Percentiles rank a stretch among this genome's conserved stretches.
These are phyloP conservation scores for Stephanodiscus minutulus DNA, from an alignment of 108 stramenopile species.

Conservation along the genomic window DNA sequence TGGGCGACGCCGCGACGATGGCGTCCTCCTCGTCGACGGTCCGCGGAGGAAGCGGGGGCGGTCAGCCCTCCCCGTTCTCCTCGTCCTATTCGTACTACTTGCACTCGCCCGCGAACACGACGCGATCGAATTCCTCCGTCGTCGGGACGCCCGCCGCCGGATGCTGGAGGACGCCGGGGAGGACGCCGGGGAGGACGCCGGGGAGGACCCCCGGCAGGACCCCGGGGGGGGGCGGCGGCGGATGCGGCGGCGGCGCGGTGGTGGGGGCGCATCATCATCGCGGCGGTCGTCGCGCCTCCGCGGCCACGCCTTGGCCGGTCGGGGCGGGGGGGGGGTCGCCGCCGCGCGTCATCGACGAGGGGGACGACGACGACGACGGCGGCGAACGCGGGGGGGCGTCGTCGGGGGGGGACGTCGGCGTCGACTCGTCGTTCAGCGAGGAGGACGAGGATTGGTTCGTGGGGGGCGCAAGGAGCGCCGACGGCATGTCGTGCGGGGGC, in stretches of 20 bases:
- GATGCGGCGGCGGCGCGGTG: no score
- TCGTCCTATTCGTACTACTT: neutral
- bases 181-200: conserved; percentile 1
- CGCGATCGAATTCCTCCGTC: neutral
- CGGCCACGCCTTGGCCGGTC: no score
- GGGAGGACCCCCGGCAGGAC: neutral
- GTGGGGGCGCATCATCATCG: neutral
- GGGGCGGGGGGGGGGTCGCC: no score
- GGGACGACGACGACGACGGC: no score
- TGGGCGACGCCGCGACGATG: conserved; percentile 59
- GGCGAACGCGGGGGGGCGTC: no score
- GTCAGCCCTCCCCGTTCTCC: conserved; percentile 3
- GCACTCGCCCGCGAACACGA: neutral
- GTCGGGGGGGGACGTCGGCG: neutral
- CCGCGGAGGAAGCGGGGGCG: conserved; percentile 3
- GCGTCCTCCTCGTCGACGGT: conserved; percentile 29
- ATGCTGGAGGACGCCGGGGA: neutral
- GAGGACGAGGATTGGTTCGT: conserved; percentile 56
- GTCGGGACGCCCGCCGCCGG: neutral
- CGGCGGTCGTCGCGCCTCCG: no score
- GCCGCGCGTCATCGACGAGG: neutral
- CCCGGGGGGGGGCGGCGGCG: neutral
- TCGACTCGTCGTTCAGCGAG: conserved; percentile 17
- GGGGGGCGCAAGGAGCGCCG: no score
- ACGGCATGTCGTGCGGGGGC: no score